Conservation (phyloP, 345 rosid genomes). For the Arabis hirsuta region DNA sequence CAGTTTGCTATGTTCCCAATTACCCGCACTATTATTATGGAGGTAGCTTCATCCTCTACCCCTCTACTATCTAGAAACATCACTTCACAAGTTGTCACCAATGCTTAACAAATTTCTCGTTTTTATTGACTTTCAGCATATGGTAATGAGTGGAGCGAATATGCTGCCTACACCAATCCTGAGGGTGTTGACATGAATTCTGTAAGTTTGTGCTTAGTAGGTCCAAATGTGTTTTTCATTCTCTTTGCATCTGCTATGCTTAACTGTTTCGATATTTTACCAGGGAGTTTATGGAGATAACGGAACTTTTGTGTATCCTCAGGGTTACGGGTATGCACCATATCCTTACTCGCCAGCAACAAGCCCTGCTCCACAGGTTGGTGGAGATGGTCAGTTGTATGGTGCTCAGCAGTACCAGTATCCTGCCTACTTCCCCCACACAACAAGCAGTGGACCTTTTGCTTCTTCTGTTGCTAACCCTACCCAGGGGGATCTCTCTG, state of each 20-base stretch:
- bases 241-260: not conserved
- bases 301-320: conserved; percentile 76
- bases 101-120: conserved; percentile 13
- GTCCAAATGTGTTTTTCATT: not conserved
- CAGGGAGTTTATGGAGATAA: conserved; percentile 86
- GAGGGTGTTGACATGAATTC: conserved; percentile 76
- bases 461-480: conserved; percentile 54
- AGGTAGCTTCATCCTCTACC: conserved; percentile 30
- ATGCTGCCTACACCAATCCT: conserved; percentile 52
- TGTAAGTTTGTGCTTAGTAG: conserved; percentile 49
- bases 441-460: conserved; percentile 59
- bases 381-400: conserved; percentile 79
- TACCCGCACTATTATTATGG: conserved; percentile 64
- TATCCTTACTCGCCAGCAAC: conserved; percentile 91
- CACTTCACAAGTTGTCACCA: not conserved
- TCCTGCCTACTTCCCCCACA: conserved; percentile 71
- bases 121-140: conserved; percentile 33
- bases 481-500: conserved; percentile 59
- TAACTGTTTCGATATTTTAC: not conserved
- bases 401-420: conserved; percentile 94
- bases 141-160: conserved; percentile 81
- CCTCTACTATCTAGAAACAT: not conserved
- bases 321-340: conserved; percentile 67
- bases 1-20: conserved; percentile 67
- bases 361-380: conserved; percentile 78